Conservation (phyloP, 441 rosid species). For the Aquilaria agallochum region DNA sequence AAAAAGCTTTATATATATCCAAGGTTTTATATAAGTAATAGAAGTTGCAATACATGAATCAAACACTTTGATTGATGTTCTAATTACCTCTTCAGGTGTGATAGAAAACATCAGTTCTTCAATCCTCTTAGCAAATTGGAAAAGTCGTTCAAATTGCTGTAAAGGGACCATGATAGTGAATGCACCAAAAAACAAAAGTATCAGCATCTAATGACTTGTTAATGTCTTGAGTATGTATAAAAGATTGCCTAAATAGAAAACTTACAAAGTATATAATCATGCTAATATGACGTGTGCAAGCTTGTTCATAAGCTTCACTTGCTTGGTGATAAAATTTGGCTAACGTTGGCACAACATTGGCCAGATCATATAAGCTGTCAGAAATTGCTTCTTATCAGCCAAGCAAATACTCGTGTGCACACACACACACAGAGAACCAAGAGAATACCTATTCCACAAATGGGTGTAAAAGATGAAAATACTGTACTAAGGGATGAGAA, state of each 20-base stretch:
- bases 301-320: slow-evolving; percentile 91
- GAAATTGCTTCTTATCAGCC: slow-evolving; percentile 16
- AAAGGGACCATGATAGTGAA: slow-evolving; percentile 14
- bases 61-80: slow-evolving; percentile 6
- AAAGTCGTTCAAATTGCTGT: slow-evolving; percentile 91
- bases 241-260: slow-evolving; percentile 4
- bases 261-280: slow-evolving; percentile 88
- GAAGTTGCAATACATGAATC: no score
- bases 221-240: neutral
- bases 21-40: no score
- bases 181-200: slow-evolving; percentile 1
- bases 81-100: slow-evolving; percentile 81
- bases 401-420: no score
- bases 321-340: slow-evolving; percentile 98
- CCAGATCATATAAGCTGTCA: slow-evolving; percentile 82
- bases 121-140: slow-evolving; percentile 78
- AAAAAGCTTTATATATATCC: no score
- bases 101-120: slow-evolving; percentile 92
- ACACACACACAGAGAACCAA: no score
- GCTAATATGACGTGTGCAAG: slow-evolving; percentile 88
- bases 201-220: no score
- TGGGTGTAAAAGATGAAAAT: slow-evolving; percentile 4
- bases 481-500: neutral
- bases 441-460: no score
- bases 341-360: slow-evolving; percentile 86